Evolutionary conservation across 2,329 filamentous ascomycete genomes (phyloP).

Genomic region (Colletotrichum siamense): DNA sequence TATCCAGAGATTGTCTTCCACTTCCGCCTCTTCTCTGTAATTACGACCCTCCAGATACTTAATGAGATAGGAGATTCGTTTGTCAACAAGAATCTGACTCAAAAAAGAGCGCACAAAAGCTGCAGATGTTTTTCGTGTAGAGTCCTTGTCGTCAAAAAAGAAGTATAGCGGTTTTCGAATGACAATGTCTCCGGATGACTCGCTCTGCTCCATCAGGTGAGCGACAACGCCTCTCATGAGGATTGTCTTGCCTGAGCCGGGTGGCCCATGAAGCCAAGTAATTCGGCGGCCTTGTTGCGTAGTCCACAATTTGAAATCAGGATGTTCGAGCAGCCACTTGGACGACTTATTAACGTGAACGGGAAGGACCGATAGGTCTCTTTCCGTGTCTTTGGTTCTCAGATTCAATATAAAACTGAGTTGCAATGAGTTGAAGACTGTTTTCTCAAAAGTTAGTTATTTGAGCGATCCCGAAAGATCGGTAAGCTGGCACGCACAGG

Average conservation of each 20-base stretch:
- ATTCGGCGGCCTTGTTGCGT: rapidly evolving
- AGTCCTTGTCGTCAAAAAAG: background rate
- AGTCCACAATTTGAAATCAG: background rate
- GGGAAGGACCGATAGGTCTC: background rate
- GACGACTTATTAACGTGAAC: background rate
- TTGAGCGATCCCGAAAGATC: rapidly evolving
- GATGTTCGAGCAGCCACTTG: background rate
- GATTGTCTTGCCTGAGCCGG: background rate
- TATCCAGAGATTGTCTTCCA: background rate
- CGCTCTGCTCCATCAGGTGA: background rate
- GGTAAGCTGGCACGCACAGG: background rate
- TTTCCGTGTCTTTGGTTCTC: rapidly evolving
- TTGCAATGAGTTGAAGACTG: background rate
- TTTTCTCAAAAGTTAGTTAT: rapidly evolving
- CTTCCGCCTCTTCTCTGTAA: rapidly evolving
- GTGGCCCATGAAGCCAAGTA: background rate
- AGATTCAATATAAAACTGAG: rapidly evolving
- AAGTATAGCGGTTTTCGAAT: background rate
- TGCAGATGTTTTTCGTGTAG: rapidly evolving
- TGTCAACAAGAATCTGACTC: rapidly evolving
- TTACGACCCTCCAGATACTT: background rate
- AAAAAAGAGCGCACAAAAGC: background rate
- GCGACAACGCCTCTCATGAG: background rate
- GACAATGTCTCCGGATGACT: background rate
- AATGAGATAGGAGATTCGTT: background rate